Evolutionary conservation across 2,329 filamentous ascomycete genomes (phyloP), one percentile per base, ranked within the genome.

Genomic region (Neonectria punicea): DNA sequence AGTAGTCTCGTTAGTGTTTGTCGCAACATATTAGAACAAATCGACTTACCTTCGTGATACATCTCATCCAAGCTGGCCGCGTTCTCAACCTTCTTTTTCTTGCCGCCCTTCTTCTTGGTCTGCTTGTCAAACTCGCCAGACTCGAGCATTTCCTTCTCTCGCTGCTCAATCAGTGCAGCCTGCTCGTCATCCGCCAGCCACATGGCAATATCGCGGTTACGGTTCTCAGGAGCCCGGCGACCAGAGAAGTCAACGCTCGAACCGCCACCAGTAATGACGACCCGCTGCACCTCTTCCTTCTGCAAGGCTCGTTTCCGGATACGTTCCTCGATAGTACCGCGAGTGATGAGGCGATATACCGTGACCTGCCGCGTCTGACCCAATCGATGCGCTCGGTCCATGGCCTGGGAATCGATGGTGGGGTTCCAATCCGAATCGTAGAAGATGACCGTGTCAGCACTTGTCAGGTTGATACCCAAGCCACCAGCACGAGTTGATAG

Each of bases 361-460:
- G 94, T 98, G 63, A 99, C 96, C 81, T 99, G 96, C 71, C 89
- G 89, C 2, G 95, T 98, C 80, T 99, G 95, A 54, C 96, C 96
- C 39, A 99, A 88, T 87, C 96, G 93, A 88, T 99, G 96, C 13
- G 96, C 96, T 79, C 96, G 92, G 80, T 99, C 96, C 96, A 98
- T 98, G 80, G 96, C 96, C 80, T 99, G 96, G 58, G 93, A 97
- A 79, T 99, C 96, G 75, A 98, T 98, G 4, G 96, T 98, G 0
- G 96, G 96, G 79, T 99, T 99, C 96, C 96, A 99, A 80, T 99
- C 96, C 11, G 93, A 97, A 78, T 99, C 96, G 86, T 99, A 99
- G 84, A 99, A 99, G 80, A 99, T 98, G 81, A 99, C 96, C 0
- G 96, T 99, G 78, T 99, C 96, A 20, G 96, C 96, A 57, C 93